Base-by-base conservation (phyloP, 805 yeast species). In the Sungouiella blattae region DNA sequence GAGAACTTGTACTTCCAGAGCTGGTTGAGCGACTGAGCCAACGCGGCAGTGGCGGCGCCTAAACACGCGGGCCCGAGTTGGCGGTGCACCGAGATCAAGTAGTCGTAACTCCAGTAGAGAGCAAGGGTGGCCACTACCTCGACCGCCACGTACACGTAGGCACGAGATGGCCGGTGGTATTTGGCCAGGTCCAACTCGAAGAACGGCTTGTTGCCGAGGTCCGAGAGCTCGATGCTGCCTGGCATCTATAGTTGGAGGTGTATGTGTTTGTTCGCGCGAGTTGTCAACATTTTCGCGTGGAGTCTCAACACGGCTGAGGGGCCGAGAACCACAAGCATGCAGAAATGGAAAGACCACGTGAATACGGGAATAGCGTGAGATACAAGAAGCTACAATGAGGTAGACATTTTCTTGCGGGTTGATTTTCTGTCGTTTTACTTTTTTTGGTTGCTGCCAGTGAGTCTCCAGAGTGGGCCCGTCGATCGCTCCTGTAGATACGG, bases 1-100 rank as follows among this genome's bases (percentile, higher is more conserved):
- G 57, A 57, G 36, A 58, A 55, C 39, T 62, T 66, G 24, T 46
- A 52, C 37, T 56, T 62, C 32, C 43, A 39, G 36, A 40, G 36
- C 46, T 67, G 73, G 43, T 58, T 65, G 4, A 63, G 30, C 3
- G 70, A 60, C 47, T 67, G 72, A 2, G 72, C 73, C 35, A 66
- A 49, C 15, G 65, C 67, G 2, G 70, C 71, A 1, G 71, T 58
- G 1, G 58, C 50, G 7, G 66, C 55, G 2, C 73, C 71, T 35
- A 67, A 45, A 11, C 65, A 45, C 4, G 65, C 41, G 4, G 71
- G 69, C 2, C 66, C 71, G 18, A 66, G 31, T 26, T 64, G 49
- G 11, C 57, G 57, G 48, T 32, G 50, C 24, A 36, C 23, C 8
- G 32, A 26, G 11, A 46, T 35, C 8, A 65, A 32, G 11, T 26